Percentiles rank a stretch among this genome's conserved stretches.
Conservation (phyloP, 192 early-diverging fungal genomes). For the Linnemannia zychae region DNA sequence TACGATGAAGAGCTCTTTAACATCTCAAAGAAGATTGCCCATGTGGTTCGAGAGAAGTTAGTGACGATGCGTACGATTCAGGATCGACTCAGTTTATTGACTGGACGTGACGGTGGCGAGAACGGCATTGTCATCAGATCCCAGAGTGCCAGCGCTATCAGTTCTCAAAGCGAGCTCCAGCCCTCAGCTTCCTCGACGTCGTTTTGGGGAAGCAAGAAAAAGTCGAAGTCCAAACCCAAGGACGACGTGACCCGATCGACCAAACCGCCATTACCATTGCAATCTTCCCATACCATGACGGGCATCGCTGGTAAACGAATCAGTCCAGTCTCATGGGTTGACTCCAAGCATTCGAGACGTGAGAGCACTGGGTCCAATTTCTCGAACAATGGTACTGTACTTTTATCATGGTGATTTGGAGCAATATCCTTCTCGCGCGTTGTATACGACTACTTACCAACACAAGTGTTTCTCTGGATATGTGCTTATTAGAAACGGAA, state of each 20-base stretch:
- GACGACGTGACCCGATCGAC: slow-evolving; percentile 24
- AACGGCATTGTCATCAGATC: slow-evolving; percentile 22
- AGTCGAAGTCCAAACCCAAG: slow-evolving; percentile 36
- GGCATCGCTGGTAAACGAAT: slow-evolving; percentile 41
- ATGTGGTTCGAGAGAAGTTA: slow-evolving; percentile 56
- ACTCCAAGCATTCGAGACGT: slow-evolving; percentile 59
- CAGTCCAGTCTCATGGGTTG: slow-evolving; percentile 55
- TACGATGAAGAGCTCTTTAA: slow-evolving; percentile 55
- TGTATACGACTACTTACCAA: too few relatives aligned
- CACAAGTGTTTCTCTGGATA: too few relatives aligned
- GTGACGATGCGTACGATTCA: slow-evolving; percentile 49
- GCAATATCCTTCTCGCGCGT: neutral
- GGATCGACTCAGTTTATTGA: slow-evolving; percentile 30
- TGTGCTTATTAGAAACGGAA: slow-evolving; percentile 9
- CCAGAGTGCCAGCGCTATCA: slow-evolving; percentile 47
- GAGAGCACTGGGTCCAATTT: slow-evolving; percentile 64
- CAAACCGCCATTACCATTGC: slow-evolving; percentile 43
- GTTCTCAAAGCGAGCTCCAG: slow-evolving; percentile 43
- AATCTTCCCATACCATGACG: slow-evolving; percentile 41
- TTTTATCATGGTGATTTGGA: neutral
- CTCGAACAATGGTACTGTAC: slow-evolving; percentile 42
- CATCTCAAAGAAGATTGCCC: slow-evolving; percentile 56
- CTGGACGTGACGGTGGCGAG: slow-evolving; percentile 13
- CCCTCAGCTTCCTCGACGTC: slow-evolving; percentile 23
- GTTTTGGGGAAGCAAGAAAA: slow-evolving; percentile 38